phyloP scores from a whole-genome alignment of 2,329 filamentous ascomycete genomes.

The Pleomassaria siparia region DNA sequence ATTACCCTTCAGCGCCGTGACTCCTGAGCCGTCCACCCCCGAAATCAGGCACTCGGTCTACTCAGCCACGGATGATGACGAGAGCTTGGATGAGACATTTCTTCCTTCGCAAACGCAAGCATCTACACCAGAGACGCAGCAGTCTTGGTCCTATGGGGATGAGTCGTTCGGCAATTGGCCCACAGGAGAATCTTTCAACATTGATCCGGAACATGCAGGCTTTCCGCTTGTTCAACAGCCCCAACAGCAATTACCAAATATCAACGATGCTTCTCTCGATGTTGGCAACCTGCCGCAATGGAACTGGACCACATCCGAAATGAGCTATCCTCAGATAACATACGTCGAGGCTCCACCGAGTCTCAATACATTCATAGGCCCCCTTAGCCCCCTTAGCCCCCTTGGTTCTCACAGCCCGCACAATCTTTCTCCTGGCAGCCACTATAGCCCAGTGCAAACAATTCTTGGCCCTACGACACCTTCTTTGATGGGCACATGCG shows the following conservation, averaged over 20 bases:
- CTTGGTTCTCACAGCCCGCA: constrained; percentile 13
- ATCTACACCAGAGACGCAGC: constrained; percentile 19
- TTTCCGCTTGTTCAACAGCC: constrained; percentile 17
- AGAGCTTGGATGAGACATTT: constrained; percentile 18
- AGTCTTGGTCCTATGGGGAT: constrained; percentile 26
- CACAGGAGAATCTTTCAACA: constrained; percentile 22
- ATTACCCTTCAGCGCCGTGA: constrained; percentile 23
- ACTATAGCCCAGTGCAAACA: constrained; percentile 18
- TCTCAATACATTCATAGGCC: constrained; percentile 11
- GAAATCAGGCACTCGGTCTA: constrained; percentile 11
- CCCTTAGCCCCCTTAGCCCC: constrained; percentile 8
- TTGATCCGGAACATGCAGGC: constrained; percentile 10
- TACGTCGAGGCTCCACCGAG: constrained; percentile 9
- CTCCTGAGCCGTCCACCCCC: constrained; percentile 20
- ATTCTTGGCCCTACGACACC: constrained; percentile 13
- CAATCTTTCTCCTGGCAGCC: no score
- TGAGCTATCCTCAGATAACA: constrained; percentile 19
- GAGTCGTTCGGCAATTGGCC: constrained; percentile 25
- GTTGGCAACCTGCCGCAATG: constrained; percentile 12
- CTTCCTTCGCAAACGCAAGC: constrained; percentile 19
- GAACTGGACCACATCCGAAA: constrained; percentile 20
- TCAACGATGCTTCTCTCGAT: neutral
- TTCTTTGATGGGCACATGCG: neutral
- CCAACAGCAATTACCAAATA: neutral
- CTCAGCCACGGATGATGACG: constrained; percentile 22